Conservation (phyloP, 768 basidiomycete genomes). For the Phaffia australis region DNA sequence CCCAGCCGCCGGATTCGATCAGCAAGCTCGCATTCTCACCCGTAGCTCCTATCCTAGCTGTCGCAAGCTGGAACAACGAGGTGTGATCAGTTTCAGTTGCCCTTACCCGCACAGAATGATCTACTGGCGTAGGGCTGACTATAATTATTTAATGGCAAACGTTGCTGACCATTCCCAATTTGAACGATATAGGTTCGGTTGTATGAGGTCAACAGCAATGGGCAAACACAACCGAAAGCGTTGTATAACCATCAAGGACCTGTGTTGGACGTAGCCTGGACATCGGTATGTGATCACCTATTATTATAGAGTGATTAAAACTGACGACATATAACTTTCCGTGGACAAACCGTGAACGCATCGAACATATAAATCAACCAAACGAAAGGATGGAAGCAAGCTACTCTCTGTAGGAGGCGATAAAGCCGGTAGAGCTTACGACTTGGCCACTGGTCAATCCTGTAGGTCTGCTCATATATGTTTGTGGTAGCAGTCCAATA, state of each 20-base stretch:
- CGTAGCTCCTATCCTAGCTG: constrained; percentile 77
- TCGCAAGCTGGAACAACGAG: constrained; percentile 88
- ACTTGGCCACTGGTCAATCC: constrained; percentile 68
- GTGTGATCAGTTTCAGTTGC: constrained; percentile 40
- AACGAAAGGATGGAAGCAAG: constrained; percentile 68
- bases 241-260: constrained; percentile 86
- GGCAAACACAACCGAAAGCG: constrained; percentile 74
- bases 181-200: constrained; percentile 61
- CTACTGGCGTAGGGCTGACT: background rate
- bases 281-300: constrained; percentile 51
- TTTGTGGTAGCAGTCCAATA: no score
- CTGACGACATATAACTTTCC: background rate
- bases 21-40: constrained; percentile 75
- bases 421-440: constrained; percentile 89
- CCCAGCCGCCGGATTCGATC: constrained; percentile 79
- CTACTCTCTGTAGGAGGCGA: constrained; percentile 87
- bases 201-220: constrained; percentile 69
- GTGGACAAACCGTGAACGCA: background rate
- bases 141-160: background rate
- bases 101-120: background rate
- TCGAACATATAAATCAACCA: background rate
- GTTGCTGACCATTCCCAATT: constrained; percentile 25
- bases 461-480: constrained; percentile 29
- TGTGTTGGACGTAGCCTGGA: constrained; percentile 80
- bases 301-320: no score